Percentiles rank a stretch among this genome's conserved stretches.
Evolutionary conservation across 163 green algal genomes (phyloP).

Genomic region (Scenedesmus sp.): DNA sequence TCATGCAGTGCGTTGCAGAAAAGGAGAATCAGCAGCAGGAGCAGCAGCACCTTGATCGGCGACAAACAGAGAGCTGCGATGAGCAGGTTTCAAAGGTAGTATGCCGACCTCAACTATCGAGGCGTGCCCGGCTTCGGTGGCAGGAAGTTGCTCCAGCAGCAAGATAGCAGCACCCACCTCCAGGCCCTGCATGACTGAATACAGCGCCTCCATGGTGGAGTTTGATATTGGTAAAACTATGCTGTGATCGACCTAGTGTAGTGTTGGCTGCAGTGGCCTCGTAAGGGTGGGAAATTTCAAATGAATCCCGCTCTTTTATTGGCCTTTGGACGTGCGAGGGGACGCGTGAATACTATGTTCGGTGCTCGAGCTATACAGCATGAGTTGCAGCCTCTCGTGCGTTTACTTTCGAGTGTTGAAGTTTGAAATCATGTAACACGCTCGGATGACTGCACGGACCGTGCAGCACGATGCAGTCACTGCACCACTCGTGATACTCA

Average conservation of each 20-base stretch:
- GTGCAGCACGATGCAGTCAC: too few relatives aligned
- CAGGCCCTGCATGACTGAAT: conserved; percentile 75
- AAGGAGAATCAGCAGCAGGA: not conserved
- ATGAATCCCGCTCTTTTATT: not conserved
- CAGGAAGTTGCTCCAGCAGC: not conserved
- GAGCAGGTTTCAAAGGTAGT: too few relatives aligned
- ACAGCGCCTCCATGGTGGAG: conserved; percentile 33
- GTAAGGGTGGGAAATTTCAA: not conserved
- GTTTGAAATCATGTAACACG: too few relatives aligned
- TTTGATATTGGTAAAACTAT: not conserved
- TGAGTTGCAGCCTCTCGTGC: too few relatives aligned
- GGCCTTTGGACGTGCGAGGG: not conserved
- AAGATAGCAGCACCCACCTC: conserved; percentile 46
- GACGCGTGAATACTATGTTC: too few relatives aligned
- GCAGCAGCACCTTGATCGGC: not conserved
- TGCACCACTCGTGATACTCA: too few relatives aligned
- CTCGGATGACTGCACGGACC: too few relatives aligned
- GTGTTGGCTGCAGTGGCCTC: not conserved
- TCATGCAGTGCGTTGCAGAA: not conserved
- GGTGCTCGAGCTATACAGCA: too few relatives aligned
- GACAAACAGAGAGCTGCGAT: not conserved
- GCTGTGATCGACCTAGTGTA: not conserved
- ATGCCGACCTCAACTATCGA: too few relatives aligned
- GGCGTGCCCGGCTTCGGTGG: too few relatives aligned
- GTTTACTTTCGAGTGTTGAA: too few relatives aligned